phyloP scores from a whole-genome alignment of 176 grass and related monocot species.

The Cenchrus americanus region DNA sequence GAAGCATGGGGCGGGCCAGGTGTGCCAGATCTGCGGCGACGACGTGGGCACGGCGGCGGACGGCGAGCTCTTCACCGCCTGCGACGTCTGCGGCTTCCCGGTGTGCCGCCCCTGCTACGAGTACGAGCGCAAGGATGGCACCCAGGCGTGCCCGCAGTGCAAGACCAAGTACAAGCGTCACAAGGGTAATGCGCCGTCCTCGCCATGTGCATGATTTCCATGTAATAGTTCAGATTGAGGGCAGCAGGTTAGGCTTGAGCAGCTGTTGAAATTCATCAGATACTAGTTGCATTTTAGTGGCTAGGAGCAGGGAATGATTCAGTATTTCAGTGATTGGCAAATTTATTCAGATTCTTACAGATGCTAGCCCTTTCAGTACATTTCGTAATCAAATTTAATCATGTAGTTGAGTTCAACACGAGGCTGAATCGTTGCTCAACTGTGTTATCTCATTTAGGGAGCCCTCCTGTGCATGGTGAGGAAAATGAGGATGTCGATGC shows the following conservation, averaged over 20 bases:
- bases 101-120: slow-evolving; percentile 94
- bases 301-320: neutral
- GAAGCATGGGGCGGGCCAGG: slow-evolving; percentile 56
- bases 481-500: slow-evolving; percentile 71
- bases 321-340: neutral
- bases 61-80: slow-evolving; percentile 87
- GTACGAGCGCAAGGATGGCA: slow-evolving; percentile 88
- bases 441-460: slow-evolving; percentile 54
- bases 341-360: neutral
- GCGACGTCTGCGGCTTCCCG: slow-evolving; percentile 82
- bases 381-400: neutral
- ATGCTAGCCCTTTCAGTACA: neutral
- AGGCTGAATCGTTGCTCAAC: neutral
- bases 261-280: neutral
- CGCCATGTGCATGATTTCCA: neutral
- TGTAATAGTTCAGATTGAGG: neutral
- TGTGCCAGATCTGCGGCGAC: slow-evolving; percentile 96
- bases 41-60: slow-evolving; percentile 72
- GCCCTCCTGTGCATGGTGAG: slow-evolving; percentile 68
- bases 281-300: neutral
- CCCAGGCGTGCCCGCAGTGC: slow-evolving; percentile 90
- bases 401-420: neutral
- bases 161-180: slow-evolving; percentile 95
- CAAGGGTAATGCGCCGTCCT: slow-evolving; percentile 60
- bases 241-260: neutral